Percentiles rank a stretch among this genome's conserved stretches.
Conservation (phyloP, 352 stramenopile species). For the Phytophthora rubi region DNA sequence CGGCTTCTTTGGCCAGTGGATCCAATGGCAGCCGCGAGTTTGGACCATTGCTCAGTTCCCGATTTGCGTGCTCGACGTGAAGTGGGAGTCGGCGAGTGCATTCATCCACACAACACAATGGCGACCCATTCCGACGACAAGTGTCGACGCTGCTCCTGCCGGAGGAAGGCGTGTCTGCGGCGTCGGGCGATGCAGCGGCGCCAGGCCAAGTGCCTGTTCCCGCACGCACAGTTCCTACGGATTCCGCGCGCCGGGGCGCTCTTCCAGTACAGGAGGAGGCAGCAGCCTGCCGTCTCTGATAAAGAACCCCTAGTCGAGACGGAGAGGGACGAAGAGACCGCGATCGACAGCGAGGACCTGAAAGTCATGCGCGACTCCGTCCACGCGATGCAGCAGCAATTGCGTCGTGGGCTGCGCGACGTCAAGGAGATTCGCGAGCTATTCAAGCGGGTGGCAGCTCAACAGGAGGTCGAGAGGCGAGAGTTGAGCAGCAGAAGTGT, state of each 20-base stretch:
- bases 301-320: conserved; percentile 6
- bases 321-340: conserved; percentile 21
- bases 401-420: conserved; percentile 32
- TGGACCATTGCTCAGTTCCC: conserved; percentile 19
- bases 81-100: background rate
- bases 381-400: conserved; percentile 36
- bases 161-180: conserved; percentile 21
- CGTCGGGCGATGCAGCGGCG: conserved; percentile 11
- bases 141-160: conserved; percentile 20
- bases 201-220: conserved; percentile 12
- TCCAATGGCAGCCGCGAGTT: background rate
- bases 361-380: conserved; percentile 36
- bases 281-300: background rate
- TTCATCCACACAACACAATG: background rate
- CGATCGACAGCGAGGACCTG: conserved; percentile 26
- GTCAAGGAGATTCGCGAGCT: conserved; percentile 37
- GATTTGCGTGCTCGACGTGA: conserved; percentile 30
- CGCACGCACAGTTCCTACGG: conserved; percentile 16
- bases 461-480: conserved; percentile 9
- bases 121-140: conserved; percentile 18
- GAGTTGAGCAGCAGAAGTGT: background rate
- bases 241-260: background rate
- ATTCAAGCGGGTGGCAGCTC: conserved; percentile 22
- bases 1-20: conserved; percentile 27
- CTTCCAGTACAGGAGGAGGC: conserved; percentile 18